Conservation (phyloP, 805 yeast genomes). For the Saturnispora dispora region DNA sequence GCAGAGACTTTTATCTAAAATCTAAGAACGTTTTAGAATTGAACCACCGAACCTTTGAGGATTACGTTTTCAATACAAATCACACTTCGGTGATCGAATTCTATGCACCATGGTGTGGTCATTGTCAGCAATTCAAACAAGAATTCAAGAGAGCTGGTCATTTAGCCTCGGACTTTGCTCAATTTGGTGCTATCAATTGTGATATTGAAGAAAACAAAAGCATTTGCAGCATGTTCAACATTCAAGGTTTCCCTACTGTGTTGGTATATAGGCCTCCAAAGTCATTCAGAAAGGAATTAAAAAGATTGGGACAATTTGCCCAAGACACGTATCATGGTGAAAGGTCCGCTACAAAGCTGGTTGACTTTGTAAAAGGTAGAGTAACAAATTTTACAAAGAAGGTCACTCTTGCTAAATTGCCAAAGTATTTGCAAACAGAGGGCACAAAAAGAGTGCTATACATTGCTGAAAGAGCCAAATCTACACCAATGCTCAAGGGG, state of each 20-base stretch:
- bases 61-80: constrained; percentile 58
- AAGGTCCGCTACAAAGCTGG: constrained; percentile 46
- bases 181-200: constrained; percentile 82
- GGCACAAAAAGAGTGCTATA: constrained; percentile 37
- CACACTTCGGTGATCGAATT: constrained; percentile 80
- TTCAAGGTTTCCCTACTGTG: constrained; percentile 80
- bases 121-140: constrained; percentile 67
- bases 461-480: constrained; percentile 39
- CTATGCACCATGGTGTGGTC: constrained; percentile 98
- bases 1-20: constrained; percentile 17
- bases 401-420: constrained; percentile 29
- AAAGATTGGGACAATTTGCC: constrained; percentile 8
- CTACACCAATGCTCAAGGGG: constrained; percentile 51
- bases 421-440: constrained; percentile 13
- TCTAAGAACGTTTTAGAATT: constrained; percentile 22
- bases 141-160: constrained; percentile 58
- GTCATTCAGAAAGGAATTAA: constrained; percentile 14
- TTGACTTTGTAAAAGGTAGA: constrained; percentile 45
- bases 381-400: constrained; percentile 59
- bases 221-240: constrained; percentile 54
- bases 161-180: constrained; percentile 43
- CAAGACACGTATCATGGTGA: constrained; percentile 53
- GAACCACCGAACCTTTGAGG: constrained; percentile 42
- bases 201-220: constrained; percentile 58
- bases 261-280: constrained; percentile 80